Percentiles rank a stretch among this genome's conserved stretches.
These are phyloP conservation scores for Venustampulla echinocandica DNA, from an alignment of 495 filamentous ascomycete species.

Conservation along the genomic window DNA sequence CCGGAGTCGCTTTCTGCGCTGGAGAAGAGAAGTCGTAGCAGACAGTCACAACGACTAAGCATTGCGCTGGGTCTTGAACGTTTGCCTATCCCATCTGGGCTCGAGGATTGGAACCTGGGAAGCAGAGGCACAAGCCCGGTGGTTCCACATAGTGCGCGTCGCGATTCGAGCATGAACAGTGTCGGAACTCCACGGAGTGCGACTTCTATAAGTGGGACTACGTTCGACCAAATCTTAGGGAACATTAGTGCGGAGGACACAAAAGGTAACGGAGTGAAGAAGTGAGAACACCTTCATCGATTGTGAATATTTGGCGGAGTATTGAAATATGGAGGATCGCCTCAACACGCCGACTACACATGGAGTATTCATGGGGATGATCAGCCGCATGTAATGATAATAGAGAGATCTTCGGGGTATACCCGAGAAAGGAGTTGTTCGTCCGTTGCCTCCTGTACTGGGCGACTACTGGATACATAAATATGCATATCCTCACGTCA, in stretches of 20 bases:
- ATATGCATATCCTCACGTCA: too few relatives aligned
- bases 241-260: conserved; percentile 36
- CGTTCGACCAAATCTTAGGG: conserved; percentile 59
- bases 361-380: too few relatives aligned
- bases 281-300: neutral
- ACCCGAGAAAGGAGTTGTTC: too few relatives aligned
- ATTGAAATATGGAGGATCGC: too few relatives aligned
- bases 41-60: conserved; percentile 10
- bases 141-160: too few relatives aligned
- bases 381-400: too few relatives aligned
- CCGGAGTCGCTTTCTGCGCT: neutral
- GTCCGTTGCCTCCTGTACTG: too few relatives aligned
- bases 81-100: conserved; percentile 9
- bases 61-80: conserved; percentile 21
- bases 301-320: too few relatives aligned
- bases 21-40: neutral
- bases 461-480: too few relatives aligned
- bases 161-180: neutral
- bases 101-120: neutral
- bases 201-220: conserved; percentile 31
- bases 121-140: conserved; percentile 2
- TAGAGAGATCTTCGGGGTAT: too few relatives aligned
- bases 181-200: conserved; percentile 1
- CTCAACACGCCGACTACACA: too few relatives aligned
- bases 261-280: conserved; percentile 35